Evolutionary conservation across 2,329 filamentous ascomycete genomes (phyloP).

Genomic region (Stemphylium lycopersici): DNA sequence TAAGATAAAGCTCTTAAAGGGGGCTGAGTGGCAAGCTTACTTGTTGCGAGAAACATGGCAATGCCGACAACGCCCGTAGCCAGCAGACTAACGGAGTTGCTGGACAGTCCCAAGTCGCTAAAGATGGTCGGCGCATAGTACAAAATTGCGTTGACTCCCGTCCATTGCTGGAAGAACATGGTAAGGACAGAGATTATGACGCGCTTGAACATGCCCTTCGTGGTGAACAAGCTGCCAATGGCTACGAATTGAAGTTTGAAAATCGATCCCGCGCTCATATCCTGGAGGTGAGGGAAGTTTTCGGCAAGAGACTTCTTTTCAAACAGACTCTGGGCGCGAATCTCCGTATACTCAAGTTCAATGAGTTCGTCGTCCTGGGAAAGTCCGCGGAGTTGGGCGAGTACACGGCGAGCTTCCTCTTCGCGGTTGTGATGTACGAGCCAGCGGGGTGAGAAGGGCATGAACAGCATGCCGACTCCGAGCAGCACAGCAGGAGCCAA

Average conservation of each 20-base stretch:
- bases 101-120: conserved; percentile 52
- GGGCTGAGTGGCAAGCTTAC: background rate
- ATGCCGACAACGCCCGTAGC: conserved; percentile 76
- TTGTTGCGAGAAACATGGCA: conserved; percentile 66
- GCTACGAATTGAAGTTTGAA: conserved; percentile 65
- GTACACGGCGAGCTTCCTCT: conserved; percentile 66
- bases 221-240: conserved; percentile 68
- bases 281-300: conserved; percentile 68
- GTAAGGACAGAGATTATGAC: conserved; percentile 65
- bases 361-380: conserved; percentile 70
- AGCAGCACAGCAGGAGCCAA: conserved; percentile 70
- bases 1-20: too few relatives aligned
- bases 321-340: conserved; percentile 77
- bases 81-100: conserved; percentile 61
- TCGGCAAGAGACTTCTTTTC: conserved; percentile 73
- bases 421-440: conserved; percentile 72
- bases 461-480: conserved; percentile 73
- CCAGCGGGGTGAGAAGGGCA: conserved; percentile 81
- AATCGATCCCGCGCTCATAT: conserved; percentile 65
- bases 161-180: conserved; percentile 52
- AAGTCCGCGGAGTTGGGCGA: conserved; percentile 69
- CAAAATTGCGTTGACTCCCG: conserved; percentile 54
- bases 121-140: conserved; percentile 61
- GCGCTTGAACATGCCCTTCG: conserved; percentile 68
- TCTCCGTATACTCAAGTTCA: conserved; percentile 77